Evolutionary conservation across 2,329 filamentous ascomycete species (phyloP).

Genomic region (Neofusicoccum sp.): DNA sequence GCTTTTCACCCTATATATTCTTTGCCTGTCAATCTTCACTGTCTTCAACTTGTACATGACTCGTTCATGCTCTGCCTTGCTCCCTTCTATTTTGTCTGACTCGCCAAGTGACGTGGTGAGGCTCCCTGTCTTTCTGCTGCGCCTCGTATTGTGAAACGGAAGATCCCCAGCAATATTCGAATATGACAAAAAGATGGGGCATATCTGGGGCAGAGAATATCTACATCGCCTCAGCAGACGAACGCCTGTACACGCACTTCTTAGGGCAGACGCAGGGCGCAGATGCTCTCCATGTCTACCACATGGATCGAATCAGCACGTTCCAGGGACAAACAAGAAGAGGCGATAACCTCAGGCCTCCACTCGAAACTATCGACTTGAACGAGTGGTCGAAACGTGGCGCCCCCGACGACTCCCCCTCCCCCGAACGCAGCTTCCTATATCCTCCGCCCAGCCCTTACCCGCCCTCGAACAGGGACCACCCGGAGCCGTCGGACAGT

Average conservation of each 20-base stretch:
- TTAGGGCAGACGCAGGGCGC: conserved; percentile 10
- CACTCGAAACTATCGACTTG: conserved; percentile 11
- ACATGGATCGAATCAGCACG: conserved; percentile 12
- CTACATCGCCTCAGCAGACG: conserved; percentile 2
- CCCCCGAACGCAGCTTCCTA: conserved; percentile 1
- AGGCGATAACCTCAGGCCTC: not conserved
- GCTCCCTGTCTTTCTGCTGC: not conserved
- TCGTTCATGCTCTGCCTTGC: not conserved
- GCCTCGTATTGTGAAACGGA: conserved; percentile 10
- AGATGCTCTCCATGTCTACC: conserved; percentile 10
- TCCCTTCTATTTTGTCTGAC: conserved; percentile 16
- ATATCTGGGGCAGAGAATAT: conserved; percentile 9
- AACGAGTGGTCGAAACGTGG: conserved; percentile 3
- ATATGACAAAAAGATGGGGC: conserved; percentile 13
- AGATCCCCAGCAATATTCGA: not conserved
- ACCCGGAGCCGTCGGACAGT: not conserved
- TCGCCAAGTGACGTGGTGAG: conserved; percentile 11
- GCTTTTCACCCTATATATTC: not conserved
- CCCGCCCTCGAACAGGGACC: not conserved
- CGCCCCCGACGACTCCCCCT: not conserved
- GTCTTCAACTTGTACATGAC: not conserved
- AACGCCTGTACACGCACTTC: conserved; percentile 3
- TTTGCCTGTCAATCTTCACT: not conserved
- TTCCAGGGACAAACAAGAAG: not conserved
- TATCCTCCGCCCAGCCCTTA: not conserved